Base-by-base conservation (phyloP, 2,329 filamentous ascomycete species). In the Meredithiella fracta region DNA sequence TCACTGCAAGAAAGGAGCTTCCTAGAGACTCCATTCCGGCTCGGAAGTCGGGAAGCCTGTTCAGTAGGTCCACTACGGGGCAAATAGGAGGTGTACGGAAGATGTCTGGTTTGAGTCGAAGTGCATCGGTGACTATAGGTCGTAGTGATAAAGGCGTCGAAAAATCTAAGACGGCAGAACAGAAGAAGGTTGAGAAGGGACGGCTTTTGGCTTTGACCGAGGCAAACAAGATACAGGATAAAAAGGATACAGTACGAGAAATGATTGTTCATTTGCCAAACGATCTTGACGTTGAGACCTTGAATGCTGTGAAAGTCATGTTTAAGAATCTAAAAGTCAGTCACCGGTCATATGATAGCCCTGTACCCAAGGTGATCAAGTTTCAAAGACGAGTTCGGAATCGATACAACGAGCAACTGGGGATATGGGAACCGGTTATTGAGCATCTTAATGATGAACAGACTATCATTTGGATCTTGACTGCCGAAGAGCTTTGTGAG, bases 211-310 rank as follows among this genome's bases (percentile, higher is more conserved):
- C 86, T 6, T 68, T 90, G 22, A 79, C 79, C 2, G 80, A 86
- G 60, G 84, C 81, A 44, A 91, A 91, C 67, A 87, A 83, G 63
- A 68, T 82, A 8, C 79, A 80, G 53, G 80, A 78, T 0, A 81
- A 88, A 67, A 88, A 86, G 68, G 87, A 86, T 61, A 70, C 81
- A 0, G 84, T 85, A 0, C 76, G 76, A 0, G 85, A 92, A 65
- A 91, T 92, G 85, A 82, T 91, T 53, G 73, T 88, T 1, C 78
- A 86, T 61, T 69, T 91, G 23, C 77, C 85, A 0, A 67, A 68
- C 0, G 74, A 73, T 1, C 68, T 91, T 1, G 67, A 75, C 22
- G 65, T 72, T 0, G 69, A 67, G 0, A 64, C 74, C 23, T 69
- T 64, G 23, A 65, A 71, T 1, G 74, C 77, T 50, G 65, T 76